phyloP scores from a whole-genome alignment of 805 yeast genomes.

The Lachancea kluyveri region DNA sequence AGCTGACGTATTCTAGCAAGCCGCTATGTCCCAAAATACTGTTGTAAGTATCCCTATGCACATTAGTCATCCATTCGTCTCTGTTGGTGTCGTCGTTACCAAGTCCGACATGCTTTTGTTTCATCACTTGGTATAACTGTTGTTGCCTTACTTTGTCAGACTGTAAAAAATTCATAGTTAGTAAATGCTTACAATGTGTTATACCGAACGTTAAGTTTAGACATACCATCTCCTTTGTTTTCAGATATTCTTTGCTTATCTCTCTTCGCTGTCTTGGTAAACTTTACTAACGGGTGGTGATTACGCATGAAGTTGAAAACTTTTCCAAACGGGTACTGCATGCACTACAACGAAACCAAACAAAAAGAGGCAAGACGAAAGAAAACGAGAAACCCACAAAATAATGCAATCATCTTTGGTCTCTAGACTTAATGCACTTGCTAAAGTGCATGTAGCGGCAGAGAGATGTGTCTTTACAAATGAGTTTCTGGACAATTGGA shows the following conservation, averaged over 20 bases:
- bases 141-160: constrained; percentile 61
- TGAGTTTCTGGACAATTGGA: constrained; percentile 13
- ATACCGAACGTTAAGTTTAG: too few relatives aligned
- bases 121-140: constrained; percentile 49
- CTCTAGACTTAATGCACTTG: constrained; percentile 15
- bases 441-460: constrained; percentile 2
- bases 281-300: too few relatives aligned
- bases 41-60: constrained; percentile 26
- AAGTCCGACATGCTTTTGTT: constrained; percentile 62
- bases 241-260: too few relatives aligned
- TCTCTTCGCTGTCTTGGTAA: too few relatives aligned
- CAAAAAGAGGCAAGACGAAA: too few relatives aligned
- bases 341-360: too few relatives aligned
- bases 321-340: too few relatives aligned
- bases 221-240: too few relatives aligned
- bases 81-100: constrained; percentile 70
- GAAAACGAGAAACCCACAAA: too few relatives aligned
- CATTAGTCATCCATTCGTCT: constrained; percentile 61
- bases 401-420: too few relatives aligned
- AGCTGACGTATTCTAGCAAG: constrained; percentile 26
- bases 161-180: constrained; percentile 25
- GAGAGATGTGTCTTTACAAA: constrained; percentile 10
- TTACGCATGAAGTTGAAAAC: neutral
- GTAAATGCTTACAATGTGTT: neutral
- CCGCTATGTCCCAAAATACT: constrained; percentile 25